phyloP scores from a whole-genome alignment of 768 basidiomycete genomes.

The Cystoderma amianthinum region DNA sequence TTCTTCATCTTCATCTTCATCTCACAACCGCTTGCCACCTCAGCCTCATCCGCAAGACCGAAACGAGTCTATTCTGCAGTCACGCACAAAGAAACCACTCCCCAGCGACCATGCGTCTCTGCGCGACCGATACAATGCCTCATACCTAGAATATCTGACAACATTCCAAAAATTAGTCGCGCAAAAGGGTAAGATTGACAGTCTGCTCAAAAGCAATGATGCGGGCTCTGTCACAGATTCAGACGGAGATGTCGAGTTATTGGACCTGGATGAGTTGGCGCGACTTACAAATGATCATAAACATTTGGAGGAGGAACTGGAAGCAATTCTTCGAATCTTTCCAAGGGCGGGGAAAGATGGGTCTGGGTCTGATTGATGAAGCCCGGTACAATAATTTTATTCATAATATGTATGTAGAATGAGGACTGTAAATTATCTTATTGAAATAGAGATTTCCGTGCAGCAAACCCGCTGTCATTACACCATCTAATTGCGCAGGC shows the following conservation, averaged over 20 bases:
- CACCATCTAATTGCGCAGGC: conserved; percentile 2
- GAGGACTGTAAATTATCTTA: too few relatives aligned
- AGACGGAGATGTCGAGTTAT: conserved; percentile 45
- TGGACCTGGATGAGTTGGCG: conserved; percentile 46
- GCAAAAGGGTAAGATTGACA: conserved; percentile 47
- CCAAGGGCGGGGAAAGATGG: neutral
- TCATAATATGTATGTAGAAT: neutral
- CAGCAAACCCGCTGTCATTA: neutral
- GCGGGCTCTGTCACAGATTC: conserved; percentile 37
- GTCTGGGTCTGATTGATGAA: neutral
- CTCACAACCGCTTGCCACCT: neutral
- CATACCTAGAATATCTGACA: conserved; percentile 45
- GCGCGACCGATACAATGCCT: conserved; percentile 42
- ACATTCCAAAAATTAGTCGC: conserved; percentile 37
- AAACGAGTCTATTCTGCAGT: conserved; percentile 6
- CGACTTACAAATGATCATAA: conserved; percentile 37
- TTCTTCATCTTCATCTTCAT: conserved; percentile 9
- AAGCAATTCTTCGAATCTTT: conserved; percentile 27
- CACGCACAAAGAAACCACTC: conserved; percentile 13
- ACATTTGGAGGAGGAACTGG: conserved; percentile 44
- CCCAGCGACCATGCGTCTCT: conserved; percentile 45
- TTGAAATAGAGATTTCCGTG: too few relatives aligned
- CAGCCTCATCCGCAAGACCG: conserved; percentile 20
- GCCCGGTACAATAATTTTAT: neutral
- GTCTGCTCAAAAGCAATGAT: conserved; percentile 27